phyloP scores from a whole-genome alignment of 352 stramenopile genomes.

The Pythium apleroticum region DNA sequence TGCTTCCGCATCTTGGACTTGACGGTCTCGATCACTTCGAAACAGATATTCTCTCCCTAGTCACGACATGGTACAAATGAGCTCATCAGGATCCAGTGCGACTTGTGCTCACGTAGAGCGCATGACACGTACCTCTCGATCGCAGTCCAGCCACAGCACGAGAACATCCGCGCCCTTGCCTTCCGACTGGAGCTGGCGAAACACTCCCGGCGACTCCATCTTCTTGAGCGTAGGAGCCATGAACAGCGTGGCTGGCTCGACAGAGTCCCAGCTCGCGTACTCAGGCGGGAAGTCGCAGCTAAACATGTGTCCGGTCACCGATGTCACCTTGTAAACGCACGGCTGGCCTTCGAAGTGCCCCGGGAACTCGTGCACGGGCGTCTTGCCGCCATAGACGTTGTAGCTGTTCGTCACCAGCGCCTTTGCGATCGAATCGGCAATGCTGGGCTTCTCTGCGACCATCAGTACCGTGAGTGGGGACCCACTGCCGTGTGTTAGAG shows the following conservation, averaged over 20 bases:
- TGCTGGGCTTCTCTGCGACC: neutral
- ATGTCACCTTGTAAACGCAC: neutral
- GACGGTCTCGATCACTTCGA: neutral
- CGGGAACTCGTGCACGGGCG: neutral
- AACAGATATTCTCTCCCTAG: neutral
- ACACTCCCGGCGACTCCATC: neutral
- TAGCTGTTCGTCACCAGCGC: neutral
- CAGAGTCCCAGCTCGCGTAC: neutral
- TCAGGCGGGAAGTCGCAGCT: neutral
- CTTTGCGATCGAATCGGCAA: neutral
- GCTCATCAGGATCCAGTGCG: no score
- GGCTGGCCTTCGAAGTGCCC: neutral
- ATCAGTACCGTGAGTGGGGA: neutral
- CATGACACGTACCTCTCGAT: neutral
- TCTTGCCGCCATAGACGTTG: neutral
- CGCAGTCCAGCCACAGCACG: neutral
- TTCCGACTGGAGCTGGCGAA: neutral
- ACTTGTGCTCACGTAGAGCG: no score
- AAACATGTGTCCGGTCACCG: neutral
- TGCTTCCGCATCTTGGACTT: neutral
- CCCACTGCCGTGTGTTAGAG: neutral
- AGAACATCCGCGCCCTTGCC: neutral
- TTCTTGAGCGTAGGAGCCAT: neutral
- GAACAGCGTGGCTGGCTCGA: neutral
- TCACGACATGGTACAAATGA: neutral